Conservation (phyloP, 805 yeast species). For the Starmerella sirachaensis region DNA sequence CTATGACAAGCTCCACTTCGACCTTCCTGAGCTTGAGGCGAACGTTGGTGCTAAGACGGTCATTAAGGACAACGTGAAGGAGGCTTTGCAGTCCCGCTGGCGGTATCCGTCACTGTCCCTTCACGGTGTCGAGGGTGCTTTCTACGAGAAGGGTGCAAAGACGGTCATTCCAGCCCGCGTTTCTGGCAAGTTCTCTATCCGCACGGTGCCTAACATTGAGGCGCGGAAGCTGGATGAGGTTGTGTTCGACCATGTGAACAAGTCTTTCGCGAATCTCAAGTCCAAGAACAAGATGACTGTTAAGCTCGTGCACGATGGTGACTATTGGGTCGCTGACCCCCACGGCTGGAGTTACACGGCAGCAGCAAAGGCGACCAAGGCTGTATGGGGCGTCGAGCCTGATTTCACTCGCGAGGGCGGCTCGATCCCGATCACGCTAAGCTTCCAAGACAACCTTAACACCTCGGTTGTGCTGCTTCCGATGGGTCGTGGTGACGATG, state of each 20-base stretch:
- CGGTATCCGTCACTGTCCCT: slow-evolving; percentile 91
- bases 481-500: slow-evolving; percentile 98
- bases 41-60: slow-evolving; percentile 85
- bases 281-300: slow-evolving; percentile 67
- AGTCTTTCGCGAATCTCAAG: slow-evolving; percentile 49
- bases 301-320: slow-evolving; percentile 86
- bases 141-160: slow-evolving; percentile 89
- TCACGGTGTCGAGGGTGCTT: slow-evolving; percentile 98
- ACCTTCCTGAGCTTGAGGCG: slow-evolving; percentile 68
- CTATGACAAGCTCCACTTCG: slow-evolving; percentile 78
- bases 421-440: slow-evolving; percentile 90
- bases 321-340: slow-evolving; percentile 93
- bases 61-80: slow-evolving; percentile 62
- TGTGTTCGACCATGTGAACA: slow-evolving; percentile 59
- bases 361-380: slow-evolving; percentile 85
- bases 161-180: slow-evolving; percentile 96
- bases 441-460: slow-evolving; percentile 78
- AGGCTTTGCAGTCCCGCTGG: slow-evolving; percentile 96
- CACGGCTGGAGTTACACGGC: slow-evolving; percentile 86
- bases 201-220: slow-evolving; percentile 94
- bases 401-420: slow-evolving; percentile 99
- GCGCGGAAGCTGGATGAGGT: slow-evolving; percentile 63
- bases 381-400: slow-evolving; percentile 90
- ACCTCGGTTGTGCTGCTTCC: slow-evolving; percentile 84
- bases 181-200: slow-evolving; percentile 84